Base-by-base conservation (phyloP, 257 asterid genomes). In the Haberlea rhodopensis region DNA sequence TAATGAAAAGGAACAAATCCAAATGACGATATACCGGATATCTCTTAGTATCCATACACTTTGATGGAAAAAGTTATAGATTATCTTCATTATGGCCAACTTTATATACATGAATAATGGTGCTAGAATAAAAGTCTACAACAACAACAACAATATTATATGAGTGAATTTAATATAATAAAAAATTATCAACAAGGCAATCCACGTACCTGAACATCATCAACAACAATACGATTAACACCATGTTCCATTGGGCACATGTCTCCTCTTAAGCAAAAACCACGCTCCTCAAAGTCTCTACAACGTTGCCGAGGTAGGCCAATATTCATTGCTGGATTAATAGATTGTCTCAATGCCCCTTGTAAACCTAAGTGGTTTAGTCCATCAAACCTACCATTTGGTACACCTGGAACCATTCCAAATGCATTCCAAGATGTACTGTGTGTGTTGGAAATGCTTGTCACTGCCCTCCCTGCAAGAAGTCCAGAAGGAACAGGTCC, bases 191-290 rank as follows among this genome's bases (percentile, higher is more conserved):
- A 70, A 52, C 40, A 63, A 18, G 25, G 15, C 6, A 46, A 57
- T 65, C 59, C 24, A 66, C 79, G 68, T 69, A 92, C 99, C 99
- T 92, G 99, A 72, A 92, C 99, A 80, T 94, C 99, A 71, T 94
- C 99, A 73, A 94, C 77, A 79, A 94, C 96, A 71, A 94, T 94
- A 56, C 96, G 99, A 73, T 94, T 88, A 56, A 94, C 80, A 45
- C 99, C 99, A 75, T 92, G 99, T 79, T 92, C 97, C 99, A 92
- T 84, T 0, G 96, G 97, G 74, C 99, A 92, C 91, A 92, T 92
- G 73, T 89, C 97, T 46, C 99, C 99, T 80, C 99, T 88, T 75
- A 94, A 76, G 80, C 99, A 94, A 88, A 90, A 94, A 46, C 99
- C 99, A 67, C 95, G 97, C 73, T 94, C 99, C 80, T 94, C 99